phyloP scores from a whole-genome alignment of 371 early-diverging fungal genomes.

The Mortierella sp. region DNA sequence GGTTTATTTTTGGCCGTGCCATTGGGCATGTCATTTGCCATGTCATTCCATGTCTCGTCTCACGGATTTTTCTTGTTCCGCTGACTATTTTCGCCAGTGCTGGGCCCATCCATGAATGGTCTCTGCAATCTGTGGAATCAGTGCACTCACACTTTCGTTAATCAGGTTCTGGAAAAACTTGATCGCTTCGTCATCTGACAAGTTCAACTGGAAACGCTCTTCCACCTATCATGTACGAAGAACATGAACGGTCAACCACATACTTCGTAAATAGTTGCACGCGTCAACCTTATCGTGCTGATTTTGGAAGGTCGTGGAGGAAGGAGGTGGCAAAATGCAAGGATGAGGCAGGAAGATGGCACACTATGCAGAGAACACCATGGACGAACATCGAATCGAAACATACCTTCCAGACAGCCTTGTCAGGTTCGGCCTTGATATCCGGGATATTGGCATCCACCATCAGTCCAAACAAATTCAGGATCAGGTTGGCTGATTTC shows the following conservation, averaged over 20 bases:
- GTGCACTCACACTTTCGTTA: constrained; percentile 91
- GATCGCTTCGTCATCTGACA: constrained; percentile 95
- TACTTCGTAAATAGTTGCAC: too few relatives aligned
- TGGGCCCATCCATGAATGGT: constrained; percentile 95
- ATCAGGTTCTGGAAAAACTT: constrained; percentile 91
- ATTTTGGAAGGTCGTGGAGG: too few relatives aligned
- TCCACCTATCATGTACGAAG: constrained; percentile 86
- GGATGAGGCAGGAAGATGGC: too few relatives aligned
- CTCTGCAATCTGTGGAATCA: constrained; percentile 98
- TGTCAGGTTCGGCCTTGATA: constrained; percentile 96
- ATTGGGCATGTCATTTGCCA: too few relatives aligned
- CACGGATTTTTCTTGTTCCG: too few relatives aligned
- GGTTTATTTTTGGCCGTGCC: too few relatives aligned
- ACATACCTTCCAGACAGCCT: constrained; percentile 89
- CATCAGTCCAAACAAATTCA: constrained; percentile 96
- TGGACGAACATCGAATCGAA: too few relatives aligned
- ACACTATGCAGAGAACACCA: too few relatives aligned
- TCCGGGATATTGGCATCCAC: constrained; percentile 94
- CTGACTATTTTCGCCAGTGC: constrained; percentile 79
- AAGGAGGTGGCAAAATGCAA: too few relatives aligned
- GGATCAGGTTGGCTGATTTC: constrained; percentile 91
- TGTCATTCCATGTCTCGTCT: too few relatives aligned
- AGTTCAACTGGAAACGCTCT: constrained; percentile 91
- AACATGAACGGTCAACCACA: too few relatives aligned
- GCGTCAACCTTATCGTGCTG: too few relatives aligned